Conservation (phyloP, 2,329 filamentous ascomycete genomes). For the Nannizziopsis barbatae region DNA sequence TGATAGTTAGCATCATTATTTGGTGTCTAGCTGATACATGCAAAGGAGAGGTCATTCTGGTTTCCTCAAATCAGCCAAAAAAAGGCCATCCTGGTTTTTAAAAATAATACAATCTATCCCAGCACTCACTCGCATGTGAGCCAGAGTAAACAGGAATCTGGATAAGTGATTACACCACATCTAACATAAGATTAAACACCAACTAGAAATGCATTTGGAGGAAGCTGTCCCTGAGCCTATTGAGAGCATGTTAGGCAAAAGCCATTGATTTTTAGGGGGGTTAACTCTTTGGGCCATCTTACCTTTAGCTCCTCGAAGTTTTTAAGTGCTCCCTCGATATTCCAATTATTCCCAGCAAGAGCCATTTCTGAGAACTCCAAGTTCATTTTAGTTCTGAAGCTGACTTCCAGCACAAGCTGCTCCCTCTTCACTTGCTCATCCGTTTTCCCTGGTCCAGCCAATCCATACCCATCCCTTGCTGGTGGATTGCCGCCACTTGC, state of each 20-base stretch:
- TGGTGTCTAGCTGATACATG: too few species aligned
- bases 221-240: constrained; percentile 16
- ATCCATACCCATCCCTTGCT: constrained; percentile 31
- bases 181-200: constrained; percentile 9
- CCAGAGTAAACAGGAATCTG: not conserved
- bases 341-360: constrained; percentile 66
- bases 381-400: constrained; percentile 68
- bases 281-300: constrained; percentile 20
- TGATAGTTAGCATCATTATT: too few species aligned
- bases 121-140: not conserved
- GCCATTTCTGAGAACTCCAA: constrained; percentile 69
- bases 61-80: too few species aligned
- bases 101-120: not conserved
- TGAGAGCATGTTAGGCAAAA: not conserved
- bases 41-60: too few species aligned
- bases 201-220: constrained; percentile 16
- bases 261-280: not conserved
- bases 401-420: constrained; percentile 60
- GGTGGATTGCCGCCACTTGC: constrained; percentile 19
- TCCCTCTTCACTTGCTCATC: constrained; percentile 50
- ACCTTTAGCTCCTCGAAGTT: constrained; percentile 69
- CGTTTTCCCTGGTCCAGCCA: constrained; percentile 34
- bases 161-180: not conserved
- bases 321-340: constrained; percentile 61
- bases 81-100: too few species aligned